These are phyloP conservation scores for Aspergillus pseudonomiae DNA, from an alignment of 2,329 filamentous ascomycete species.

Conservation along the genomic window DNA sequence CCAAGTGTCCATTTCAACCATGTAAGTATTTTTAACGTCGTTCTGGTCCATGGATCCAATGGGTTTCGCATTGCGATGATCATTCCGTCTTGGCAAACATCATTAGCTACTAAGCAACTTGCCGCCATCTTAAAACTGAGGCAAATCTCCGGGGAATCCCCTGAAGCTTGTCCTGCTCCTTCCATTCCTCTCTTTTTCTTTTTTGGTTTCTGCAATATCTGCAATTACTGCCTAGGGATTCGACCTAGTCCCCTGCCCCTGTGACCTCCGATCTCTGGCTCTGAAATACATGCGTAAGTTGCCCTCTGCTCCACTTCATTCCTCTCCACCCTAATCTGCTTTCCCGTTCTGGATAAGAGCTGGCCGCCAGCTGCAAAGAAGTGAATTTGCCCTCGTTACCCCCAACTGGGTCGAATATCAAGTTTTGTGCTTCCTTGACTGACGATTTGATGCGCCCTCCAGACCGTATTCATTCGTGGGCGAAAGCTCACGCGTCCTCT, in stretches of 20 bases:
- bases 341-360: constrained; percentile 14
- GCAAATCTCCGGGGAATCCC: constrained; percentile 8
- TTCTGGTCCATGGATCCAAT: constrained; percentile 7
- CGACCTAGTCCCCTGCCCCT: constrained; percentile 1
- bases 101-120: constrained; percentile 9
- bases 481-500: constrained; percentile 43
- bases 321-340: background rate
- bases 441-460: constrained; percentile 1
- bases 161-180: constrained; percentile 23
- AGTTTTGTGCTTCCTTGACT: background rate
- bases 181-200: constrained; percentile 2
- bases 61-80: constrained; percentile 11
- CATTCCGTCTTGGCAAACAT: constrained; percentile 19
- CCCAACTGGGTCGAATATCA: background rate
- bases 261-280: constrained; percentile 20
- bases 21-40: background rate
- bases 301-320: background rate
- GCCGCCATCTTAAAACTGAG: constrained; percentile 20
- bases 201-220: background rate
- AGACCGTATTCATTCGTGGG: constrained; percentile 45
- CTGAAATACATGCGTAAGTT: constrained; percentile 43
- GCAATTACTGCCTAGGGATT: background rate
- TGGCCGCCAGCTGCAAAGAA: background rate
- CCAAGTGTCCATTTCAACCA: background rate
- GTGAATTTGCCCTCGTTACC: constrained; percentile 1